Percentiles rank a stretch among this genome's conserved stretches.
Conservation (phyloP, 371 early-diverging fungal genomes). For the Actinomucor elegans region DNA sequence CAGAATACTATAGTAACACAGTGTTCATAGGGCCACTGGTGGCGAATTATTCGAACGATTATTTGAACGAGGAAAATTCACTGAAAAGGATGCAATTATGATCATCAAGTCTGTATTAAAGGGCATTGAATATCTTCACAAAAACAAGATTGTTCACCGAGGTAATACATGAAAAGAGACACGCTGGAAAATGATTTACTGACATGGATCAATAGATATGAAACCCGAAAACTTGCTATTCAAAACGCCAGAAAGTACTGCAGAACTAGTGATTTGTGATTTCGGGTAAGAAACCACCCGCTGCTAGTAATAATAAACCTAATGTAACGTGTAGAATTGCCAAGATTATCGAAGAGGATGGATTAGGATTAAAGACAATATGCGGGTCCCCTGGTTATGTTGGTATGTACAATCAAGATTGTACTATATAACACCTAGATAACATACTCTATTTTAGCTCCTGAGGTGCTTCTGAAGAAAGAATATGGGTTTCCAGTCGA, state of each 20-base stretch:
- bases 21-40: constrained; percentile 61
- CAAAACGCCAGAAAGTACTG: constrained; percentile 55
- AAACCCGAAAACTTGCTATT: constrained; percentile 83
- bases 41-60: constrained; percentile 92
- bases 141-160: constrained; percentile 65
- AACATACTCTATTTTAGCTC: constrained; percentile 66
- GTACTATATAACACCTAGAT: too few species aligned
- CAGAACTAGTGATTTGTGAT: constrained; percentile 63
- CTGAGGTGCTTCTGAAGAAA: constrained; percentile 74
- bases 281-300: constrained; percentile 71
- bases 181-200: too few species aligned
- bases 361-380: constrained; percentile 51
- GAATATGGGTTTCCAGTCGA: constrained; percentile 83
- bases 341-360: constrained; percentile 41
- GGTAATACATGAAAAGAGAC: too few species aligned
- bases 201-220: constrained; percentile 48
- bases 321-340: constrained; percentile 42
- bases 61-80: constrained; percentile 78
- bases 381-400: constrained; percentile 64
- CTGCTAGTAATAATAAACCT: too few species aligned
- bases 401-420: constrained; percentile 1
- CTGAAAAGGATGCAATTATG: constrained; percentile 81
- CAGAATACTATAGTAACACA: neutral
- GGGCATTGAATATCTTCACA: constrained; percentile 70
- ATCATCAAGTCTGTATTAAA: constrained; percentile 63